Conservation (phyloP, 2,329 filamentous ascomycete species). For the Colletotrichum orchidophilum region DNA sequence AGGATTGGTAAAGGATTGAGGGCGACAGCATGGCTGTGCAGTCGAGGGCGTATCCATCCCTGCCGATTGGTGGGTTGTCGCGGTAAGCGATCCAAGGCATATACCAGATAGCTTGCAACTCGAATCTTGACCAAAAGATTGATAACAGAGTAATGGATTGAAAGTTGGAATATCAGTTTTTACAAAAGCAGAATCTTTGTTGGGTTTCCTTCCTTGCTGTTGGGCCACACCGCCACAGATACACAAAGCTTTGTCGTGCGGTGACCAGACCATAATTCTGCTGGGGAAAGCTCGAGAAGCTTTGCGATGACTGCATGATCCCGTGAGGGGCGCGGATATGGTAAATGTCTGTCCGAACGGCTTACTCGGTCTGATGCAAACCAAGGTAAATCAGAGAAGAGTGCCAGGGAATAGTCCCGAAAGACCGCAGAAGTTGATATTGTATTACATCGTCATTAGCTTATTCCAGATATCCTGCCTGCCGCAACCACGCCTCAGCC, state of each 20-base stretch:
- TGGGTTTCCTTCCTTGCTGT: background rate
- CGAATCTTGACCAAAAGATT: slow-evolving; percentile 13
- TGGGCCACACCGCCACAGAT: slow-evolving; percentile 19
- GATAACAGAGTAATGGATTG: slow-evolving; percentile 10
- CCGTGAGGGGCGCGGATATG: no score
- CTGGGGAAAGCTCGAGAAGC: slow-evolving; percentile 9
- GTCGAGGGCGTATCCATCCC: slow-evolving; percentile 6
- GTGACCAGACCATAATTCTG: background rate
- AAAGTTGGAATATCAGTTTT: no score
- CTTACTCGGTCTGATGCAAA: no score
- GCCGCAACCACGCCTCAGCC: slow-evolving; percentile 35
- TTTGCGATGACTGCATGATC: background rate
- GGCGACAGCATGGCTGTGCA: slow-evolving; percentile 22
- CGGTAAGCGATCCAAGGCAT: slow-evolving; percentile 20
- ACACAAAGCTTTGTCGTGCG: background rate
- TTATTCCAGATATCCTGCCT: background rate
- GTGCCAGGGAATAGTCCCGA: background rate
- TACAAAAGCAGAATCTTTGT: background rate
- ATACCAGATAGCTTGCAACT: slow-evolving; percentile 16
- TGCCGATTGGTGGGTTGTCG: background rate
- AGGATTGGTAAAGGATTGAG: background rate
- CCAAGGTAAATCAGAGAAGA: no score
- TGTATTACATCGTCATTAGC: background rate
- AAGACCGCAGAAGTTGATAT: background rate
- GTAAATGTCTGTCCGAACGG: no score